Evolutionary conservation across 768 basidiomycete genomes (phyloP).

Genomic region (Lentinula boryana): DNA sequence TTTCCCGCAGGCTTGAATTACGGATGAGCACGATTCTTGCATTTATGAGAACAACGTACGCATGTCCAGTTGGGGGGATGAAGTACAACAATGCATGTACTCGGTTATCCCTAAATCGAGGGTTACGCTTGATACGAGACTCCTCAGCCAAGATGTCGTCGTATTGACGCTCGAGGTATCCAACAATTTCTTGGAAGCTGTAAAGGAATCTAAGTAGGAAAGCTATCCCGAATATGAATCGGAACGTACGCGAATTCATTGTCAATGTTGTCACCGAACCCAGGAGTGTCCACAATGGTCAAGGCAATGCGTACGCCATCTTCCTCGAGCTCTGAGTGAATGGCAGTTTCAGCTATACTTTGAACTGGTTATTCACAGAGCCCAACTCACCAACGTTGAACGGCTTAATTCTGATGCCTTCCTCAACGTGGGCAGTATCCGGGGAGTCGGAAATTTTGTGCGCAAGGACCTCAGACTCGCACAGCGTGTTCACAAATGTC

Average conservation of each 20-base stretch:
- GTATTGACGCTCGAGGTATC: constrained; percentile 96
- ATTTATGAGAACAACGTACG: constrained; percentile 48
- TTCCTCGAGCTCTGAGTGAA: constrained; percentile 82
- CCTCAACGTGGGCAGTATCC: constrained; percentile 88
- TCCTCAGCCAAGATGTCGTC: constrained; percentile 98
- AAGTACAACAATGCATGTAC: constrained; percentile 97
- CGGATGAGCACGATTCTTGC: constrained; percentile 7
- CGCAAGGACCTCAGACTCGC: constrained; percentile 86
- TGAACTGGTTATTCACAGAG: background rate
- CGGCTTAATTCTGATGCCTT: constrained; percentile 92
- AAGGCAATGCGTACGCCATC: constrained; percentile 97
- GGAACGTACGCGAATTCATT: constrained; percentile 90
- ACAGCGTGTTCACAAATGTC: constrained; percentile 98
- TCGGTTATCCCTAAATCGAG: constrained; percentile 97
- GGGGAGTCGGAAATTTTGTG: constrained; percentile 86
- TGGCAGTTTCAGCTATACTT: background rate
- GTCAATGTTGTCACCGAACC: constrained; percentile 98
- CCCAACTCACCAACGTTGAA: constrained; percentile 76
- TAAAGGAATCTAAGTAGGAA: background rate
- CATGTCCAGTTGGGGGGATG: constrained; percentile 96
- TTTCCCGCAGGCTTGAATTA: constrained; percentile 71
- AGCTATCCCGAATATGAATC: constrained; percentile 3
- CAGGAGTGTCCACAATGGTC: constrained; percentile 98
- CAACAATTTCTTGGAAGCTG: constrained; percentile 96
- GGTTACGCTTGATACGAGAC: constrained; percentile 98